phyloP scores from a whole-genome alignment of 1,284 basidiomycete genomes.

The Garcileccinum viscosum region DNA sequence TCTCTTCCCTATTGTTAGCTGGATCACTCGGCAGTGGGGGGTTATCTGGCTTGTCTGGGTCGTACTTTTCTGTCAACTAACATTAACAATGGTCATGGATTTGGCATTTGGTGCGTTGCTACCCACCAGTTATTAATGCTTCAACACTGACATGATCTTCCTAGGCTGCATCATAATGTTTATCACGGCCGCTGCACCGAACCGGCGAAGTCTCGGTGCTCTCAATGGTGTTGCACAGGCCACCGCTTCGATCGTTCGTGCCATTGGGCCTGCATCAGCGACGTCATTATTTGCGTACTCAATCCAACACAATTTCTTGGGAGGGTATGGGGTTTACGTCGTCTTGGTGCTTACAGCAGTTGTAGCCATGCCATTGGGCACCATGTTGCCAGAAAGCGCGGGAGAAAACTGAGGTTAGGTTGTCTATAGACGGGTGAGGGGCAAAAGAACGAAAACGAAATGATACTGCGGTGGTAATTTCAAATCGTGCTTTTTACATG shows the following conservation, averaged over 20 bases:
- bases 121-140: not conserved
- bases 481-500: not conserved
- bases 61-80: conserved; percentile 26
- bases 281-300: conserved; percentile 48
- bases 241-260: conserved; percentile 52
- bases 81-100: conserved; percentile 27
- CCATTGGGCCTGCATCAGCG: conserved; percentile 50
- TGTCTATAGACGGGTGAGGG: too few species aligned
- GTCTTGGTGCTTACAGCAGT: not conserved
- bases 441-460: not conserved
- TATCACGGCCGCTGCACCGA: conserved; percentile 40
- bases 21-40: conserved; percentile 41
- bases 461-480: not conserved
- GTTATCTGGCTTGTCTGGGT: conserved; percentile 34
- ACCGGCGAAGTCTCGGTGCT: conserved; percentile 48
- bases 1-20: conserved; percentile 61
- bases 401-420: not conserved
- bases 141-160: not conserved
- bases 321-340: conserved; percentile 44
- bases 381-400: not conserved
- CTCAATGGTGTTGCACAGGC: conserved; percentile 62
- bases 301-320: conserved; percentile 40
- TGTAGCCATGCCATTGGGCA: not conserved
- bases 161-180: conserved; percentile 35
- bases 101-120: conserved; percentile 34